Evolutionary conservation across 495 filamentous ascomycete genomes (phyloP).

Genomic region (Penicillium cosmopolitanum): DNA sequence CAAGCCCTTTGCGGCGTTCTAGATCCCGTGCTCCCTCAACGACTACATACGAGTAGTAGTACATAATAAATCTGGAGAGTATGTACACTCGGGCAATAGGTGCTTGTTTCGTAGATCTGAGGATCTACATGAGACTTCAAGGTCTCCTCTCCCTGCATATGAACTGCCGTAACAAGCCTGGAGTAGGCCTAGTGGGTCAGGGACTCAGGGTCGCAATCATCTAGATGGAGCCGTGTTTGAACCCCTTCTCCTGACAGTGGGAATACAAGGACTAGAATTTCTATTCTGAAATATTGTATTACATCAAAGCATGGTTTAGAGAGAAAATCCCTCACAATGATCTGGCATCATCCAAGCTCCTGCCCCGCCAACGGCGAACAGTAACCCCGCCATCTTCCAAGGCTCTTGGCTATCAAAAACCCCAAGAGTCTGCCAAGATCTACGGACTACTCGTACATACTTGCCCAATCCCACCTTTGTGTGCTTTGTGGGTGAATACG

Average conservation of each 20-base stretch:
- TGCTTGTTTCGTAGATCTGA: background rate
- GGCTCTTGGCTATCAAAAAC: background rate
- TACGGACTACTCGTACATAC: background rate
- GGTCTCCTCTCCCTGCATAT: background rate
- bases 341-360: too few species aligned
- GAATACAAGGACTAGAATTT: too few species aligned
- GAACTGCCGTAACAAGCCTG: background rate
- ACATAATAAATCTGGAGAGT: background rate
- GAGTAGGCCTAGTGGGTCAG: background rate
- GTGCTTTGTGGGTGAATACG: background rate
- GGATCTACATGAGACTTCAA: background rate
- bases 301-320: too few species aligned
- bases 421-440: constrained; percentile 1
- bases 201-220: background rate
- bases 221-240: background rate
- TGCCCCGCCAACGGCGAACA: background rate
- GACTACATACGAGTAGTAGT: background rate
- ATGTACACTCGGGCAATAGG: background rate
- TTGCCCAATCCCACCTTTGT: background rate
- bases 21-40: background rate
- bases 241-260: too few species aligned
- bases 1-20: background rate
- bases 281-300: too few species aligned
- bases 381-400: background rate
- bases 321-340: too few species aligned